These are phyloP conservation scores for Fusarium sp. DNA, from an alignment of 2,329 filamentous ascomycete species.

Conservation along the genomic window DNA sequence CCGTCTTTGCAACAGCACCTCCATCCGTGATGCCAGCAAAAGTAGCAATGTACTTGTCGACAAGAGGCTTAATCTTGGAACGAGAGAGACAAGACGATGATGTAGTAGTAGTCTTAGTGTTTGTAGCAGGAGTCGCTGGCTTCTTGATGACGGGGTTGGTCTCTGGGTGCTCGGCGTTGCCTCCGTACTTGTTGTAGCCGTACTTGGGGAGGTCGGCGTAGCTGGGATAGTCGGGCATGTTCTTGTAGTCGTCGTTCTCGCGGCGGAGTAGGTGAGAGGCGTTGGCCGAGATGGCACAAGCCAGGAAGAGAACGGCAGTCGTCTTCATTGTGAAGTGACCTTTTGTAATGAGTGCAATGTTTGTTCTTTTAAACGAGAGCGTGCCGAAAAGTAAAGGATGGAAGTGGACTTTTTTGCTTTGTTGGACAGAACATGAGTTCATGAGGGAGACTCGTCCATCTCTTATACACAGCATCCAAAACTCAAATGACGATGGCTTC, in stretches of 20 bases:
- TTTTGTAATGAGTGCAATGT: neutral
- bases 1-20: constrained; percentile 15
- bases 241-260: neutral
- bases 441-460: neutral
- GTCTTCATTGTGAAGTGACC: constrained; percentile 28
- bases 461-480: constrained; percentile 2
- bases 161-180: constrained; percentile 31
- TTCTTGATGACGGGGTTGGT: constrained; percentile 17
- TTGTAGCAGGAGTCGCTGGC: neutral
- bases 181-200: constrained; percentile 28
- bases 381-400: neutral
- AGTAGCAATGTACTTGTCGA: constrained; percentile 36
- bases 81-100: constrained; percentile 18
- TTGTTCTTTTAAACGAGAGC: neutral
- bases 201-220: constrained; percentile 22
- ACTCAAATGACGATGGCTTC: neutral
- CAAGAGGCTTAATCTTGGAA: constrained; percentile 22
- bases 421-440: neutral
- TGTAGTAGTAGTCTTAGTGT: constrained; percentile 1
- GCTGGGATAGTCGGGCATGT: neutral
- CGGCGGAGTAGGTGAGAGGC: constrained; percentile 23
- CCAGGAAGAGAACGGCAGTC: constrained; percentile 20
- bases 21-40: constrained; percentile 35
- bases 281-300: constrained; percentile 25
- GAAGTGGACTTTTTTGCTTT: constrained; percentile 3